Evolutionary conservation across 2,329 filamentous ascomycete species (phyloP).

Genomic region (Fusarium sp.): DNA sequence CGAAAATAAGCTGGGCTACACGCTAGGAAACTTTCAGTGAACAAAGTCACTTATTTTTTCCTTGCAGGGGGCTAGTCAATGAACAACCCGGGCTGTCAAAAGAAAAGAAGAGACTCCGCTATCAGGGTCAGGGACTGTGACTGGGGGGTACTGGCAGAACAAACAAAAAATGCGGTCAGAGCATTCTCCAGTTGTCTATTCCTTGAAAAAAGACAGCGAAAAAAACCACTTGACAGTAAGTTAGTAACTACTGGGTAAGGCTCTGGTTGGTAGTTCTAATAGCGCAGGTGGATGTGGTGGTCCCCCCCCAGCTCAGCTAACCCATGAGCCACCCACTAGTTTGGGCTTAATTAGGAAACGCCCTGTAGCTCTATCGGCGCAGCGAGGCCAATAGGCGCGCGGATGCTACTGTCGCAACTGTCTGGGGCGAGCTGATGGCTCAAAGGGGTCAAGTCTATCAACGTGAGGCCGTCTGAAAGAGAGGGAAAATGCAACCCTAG

Average conservation of each 20-base stretch:
- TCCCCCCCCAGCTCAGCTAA: conserved; percentile 43
- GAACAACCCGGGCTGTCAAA: conserved; percentile 4
- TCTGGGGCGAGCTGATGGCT: conserved; percentile 49
- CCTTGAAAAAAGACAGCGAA: not conserved
- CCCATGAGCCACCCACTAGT: conserved; percentile 48
- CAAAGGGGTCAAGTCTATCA: conserved; percentile 41
- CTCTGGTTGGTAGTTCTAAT: conserved; percentile 16
- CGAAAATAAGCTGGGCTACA: conserved; percentile 16
- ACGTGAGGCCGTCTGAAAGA: conserved; percentile 44
- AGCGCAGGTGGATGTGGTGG: conserved; percentile 36
- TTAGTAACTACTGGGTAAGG: conserved; percentile 4
- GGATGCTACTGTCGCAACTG: conserved; percentile 42
- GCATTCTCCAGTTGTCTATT: not conserved
- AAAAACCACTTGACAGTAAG: not conserved
- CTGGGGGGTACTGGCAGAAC: not conserved
- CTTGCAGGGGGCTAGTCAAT: conserved; percentile 26
- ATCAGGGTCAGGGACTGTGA: not conserved
- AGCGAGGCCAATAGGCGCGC: conserved; percentile 49
- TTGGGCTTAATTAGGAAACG: conserved; percentile 44
- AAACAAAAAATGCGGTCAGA: conserved; percentile 22
- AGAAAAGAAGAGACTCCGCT: conserved; percentile 14
- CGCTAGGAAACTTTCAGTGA: conserved; percentile 8
- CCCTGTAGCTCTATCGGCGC: conserved; percentile 31
- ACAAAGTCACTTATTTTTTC: conserved; percentile 17
- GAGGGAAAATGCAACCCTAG: conserved; percentile 34